Conservation (phyloP, 768 basidiomycete species). For the Pleurotus tuber-regium region DNA sequence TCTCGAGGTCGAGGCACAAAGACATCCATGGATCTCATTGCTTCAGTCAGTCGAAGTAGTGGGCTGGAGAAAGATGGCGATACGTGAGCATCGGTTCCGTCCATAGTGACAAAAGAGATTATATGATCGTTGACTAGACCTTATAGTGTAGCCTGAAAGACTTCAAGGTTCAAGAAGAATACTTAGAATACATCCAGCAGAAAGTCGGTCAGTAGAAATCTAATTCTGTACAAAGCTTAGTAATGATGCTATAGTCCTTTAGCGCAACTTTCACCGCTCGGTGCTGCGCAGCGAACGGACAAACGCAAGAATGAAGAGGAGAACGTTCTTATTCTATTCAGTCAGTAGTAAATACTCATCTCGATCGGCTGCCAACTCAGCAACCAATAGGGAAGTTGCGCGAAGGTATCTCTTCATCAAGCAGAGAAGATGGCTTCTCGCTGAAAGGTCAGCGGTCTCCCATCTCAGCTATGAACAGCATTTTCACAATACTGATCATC, state of each 20-base stretch:
- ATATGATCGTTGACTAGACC: slow-evolving; percentile 26
- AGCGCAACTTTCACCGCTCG: slow-evolving; percentile 27
- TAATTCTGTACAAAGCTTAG: too few relatives aligned
- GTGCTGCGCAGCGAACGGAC: slow-evolving; percentile 27
- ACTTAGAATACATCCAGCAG: slow-evolving; percentile 57
- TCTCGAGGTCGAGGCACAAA: not conserved
- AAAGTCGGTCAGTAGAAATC: slow-evolving; percentile 44
- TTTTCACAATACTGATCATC: slow-evolving; percentile 4
- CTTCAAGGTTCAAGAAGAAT: slow-evolving; percentile 59
- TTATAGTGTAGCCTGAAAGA: slow-evolving; percentile 57
- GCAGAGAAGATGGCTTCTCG: slow-evolving; percentile 58
- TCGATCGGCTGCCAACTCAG: too few relatives aligned
- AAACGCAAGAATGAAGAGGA: slow-evolving; percentile 55
- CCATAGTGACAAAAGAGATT: not conserved
- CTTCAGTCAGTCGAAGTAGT: slow-evolving; percentile 75
- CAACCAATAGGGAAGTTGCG: slow-evolving; percentile 70
- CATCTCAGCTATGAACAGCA: not conserved
- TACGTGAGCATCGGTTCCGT: slow-evolving; percentile 47
- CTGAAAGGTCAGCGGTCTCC: slow-evolving; percentile 53
- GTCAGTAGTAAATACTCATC: slow-evolving; percentile 54
- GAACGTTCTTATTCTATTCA: slow-evolving; percentile 71
- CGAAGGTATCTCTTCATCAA: slow-evolving; percentile 66
- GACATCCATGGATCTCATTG: slow-evolving; percentile 55
- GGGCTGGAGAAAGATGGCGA: slow-evolving; percentile 74
- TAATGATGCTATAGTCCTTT: too few relatives aligned